Base-by-base conservation (phyloP, 805 yeast species). In the Clavispora fructus region DNA sequence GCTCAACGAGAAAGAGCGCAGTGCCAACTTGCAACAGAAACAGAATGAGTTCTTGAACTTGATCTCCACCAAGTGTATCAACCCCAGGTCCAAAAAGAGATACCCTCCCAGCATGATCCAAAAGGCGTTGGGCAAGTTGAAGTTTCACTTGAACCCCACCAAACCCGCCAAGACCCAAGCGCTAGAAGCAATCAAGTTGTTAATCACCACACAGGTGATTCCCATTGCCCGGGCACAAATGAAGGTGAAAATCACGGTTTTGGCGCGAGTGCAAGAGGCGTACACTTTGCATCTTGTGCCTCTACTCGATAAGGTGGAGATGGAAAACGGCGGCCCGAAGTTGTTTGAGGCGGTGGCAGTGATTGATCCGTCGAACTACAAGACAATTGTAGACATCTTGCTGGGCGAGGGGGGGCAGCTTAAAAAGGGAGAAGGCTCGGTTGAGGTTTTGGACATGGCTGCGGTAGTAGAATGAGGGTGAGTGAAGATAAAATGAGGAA, bases 81-180 rank as follows among this genome's bases (percentile, higher is more conserved):
- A 94, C 55, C 98, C 99, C 5, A 79, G 77, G 45, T 82, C 92
- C 3, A 85, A 85, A 61, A 88, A 91, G 61, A 82, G 97, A 59
- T 94, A 94, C 59, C 96, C 99, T 0, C 94, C 96, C 10, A 80
- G 95, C 1, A 91, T 94, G 85, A 86, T 94, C 48, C 94, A 87
- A 52, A 94, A 94, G 67, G 87, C 91, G 0, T 69, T 94, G 45
- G 74, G 75, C 37, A 87, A 85, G 56, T 64, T 90, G 43, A 91
- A 89, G 53, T 88, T 86, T 64, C 90, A 89, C 61, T 77, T 87
- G 53, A 80, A 80, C 16, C 76, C 91, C 19, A 78, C 77, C 42
- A 85, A 84, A 54, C 77, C 87, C 7, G 87, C 96, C 27, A 94
- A 94, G 65, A 74, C 78, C 11, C 97, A 90, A 63, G 97, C 98